Evolutionary conservation across 2,329 filamentous ascomycete species (phyloP).

Genomic region (Pseudogymnoascus sp.): DNA sequence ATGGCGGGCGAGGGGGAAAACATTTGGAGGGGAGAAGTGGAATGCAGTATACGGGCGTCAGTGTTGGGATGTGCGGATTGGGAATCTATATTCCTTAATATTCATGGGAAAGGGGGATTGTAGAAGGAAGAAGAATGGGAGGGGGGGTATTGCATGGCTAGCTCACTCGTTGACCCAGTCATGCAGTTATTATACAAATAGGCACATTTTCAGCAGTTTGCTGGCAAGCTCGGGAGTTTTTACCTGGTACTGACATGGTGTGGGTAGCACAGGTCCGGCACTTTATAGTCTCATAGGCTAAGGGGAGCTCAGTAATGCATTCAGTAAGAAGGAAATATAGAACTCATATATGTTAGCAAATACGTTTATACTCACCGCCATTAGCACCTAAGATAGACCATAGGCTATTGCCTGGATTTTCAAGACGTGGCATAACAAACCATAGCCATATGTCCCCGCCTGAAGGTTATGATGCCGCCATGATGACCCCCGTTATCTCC

Average conservation of each 20-base stretch:
- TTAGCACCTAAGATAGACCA: not conserved
- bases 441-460: not conserved
- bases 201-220: not conserved
- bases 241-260: not conserved
- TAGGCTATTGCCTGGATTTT: not conserved
- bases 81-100: not conserved
- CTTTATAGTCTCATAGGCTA: not conserved
- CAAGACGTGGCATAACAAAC: not conserved
- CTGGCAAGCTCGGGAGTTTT: not conserved
- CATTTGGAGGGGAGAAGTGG: not conserved
- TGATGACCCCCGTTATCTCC: too few relatives aligned
- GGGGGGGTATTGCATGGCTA: not conserved
- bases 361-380: not conserved
- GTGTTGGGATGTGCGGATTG: not conserved
- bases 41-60: not conserved
- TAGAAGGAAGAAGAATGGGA: not conserved
- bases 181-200: not conserved
- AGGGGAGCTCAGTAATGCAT: not conserved
- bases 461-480: too few relatives aligned
- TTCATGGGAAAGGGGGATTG: not conserved
- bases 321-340: not conserved
- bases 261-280: not conserved
- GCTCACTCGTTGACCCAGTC: not conserved
- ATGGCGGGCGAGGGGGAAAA: not conserved
- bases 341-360: not conserved